Evolutionary conservation across 352 stramenopile genomes (phyloP), one percentile per base, ranked within the genome.

Genomic region (Sclerospora graminicola): DNA sequence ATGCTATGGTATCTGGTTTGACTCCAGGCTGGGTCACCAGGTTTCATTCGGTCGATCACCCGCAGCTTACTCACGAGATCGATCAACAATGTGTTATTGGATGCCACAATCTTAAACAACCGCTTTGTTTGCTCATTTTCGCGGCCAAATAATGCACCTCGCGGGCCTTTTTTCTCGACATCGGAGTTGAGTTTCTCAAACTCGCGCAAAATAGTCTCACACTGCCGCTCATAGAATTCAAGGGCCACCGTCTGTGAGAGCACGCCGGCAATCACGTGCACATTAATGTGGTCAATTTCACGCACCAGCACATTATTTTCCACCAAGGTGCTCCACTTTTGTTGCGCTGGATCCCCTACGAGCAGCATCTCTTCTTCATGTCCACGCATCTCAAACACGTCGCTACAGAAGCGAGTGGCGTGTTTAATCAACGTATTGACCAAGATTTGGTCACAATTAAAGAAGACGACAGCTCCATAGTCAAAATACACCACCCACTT

Each of bases 31-130:
- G 87, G 89, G 47, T 98, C 92, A 14, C 80, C 77, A 14, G 82
- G 80, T 8, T 78, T 75, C 53, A 89, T 96, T 16, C 91, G 76
- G 60, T 98, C 91, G 50, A 98, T 96, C 31, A 98, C 84, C 23
- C 91, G 91, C 37, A 98, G 69, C 53, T 98, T 98, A 34, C 75
- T 94, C 49, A 98, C 89, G 45, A 98, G 80, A 45, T 98, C 90
- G 41, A 97, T 97, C 31, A 98, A 81, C 33, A 98, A 69, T 53
- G 83, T 95, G 71, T 98, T 98, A 60, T 97, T 97, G 29, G 84
- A 91, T 13, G 92, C 90, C 19, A 98, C 87, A 24, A 97, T 90
- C 55, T 89, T 70, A 56, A 90, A 90, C 30, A 90, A 42, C 26
- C 83, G 73, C 55, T 82, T 81, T 42, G 85, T 71, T 55, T 88